Evolutionary conservation across 805 yeast genomes (phyloP).

Genomic region (Pichia eremophila): DNA sequence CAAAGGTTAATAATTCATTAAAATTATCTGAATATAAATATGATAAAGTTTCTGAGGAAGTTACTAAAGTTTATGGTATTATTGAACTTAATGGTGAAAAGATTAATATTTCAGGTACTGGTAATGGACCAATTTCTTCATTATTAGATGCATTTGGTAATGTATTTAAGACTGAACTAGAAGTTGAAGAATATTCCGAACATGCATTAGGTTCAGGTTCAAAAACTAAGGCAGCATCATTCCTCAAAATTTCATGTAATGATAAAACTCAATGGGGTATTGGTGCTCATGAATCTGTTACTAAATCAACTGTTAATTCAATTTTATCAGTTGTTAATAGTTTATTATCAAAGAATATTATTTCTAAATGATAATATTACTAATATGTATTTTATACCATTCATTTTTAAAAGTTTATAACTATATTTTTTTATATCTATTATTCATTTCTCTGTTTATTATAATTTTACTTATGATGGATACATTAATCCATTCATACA

Average conservation of each 20-base stretch:
- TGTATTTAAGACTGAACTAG: slow-evolving; percentile 42
- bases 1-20: slow-evolving; percentile 25
- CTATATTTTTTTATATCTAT: not conserved
- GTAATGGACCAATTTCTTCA: slow-evolving; percentile 76
- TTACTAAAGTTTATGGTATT: slow-evolving; percentile 35
- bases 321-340: slow-evolving; percentile 56
- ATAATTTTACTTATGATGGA: not conserved
- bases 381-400: not conserved
- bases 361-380: not conserved
- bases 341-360: slow-evolving; percentile 13
- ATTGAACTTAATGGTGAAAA: slow-evolving; percentile 28
- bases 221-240: slow-evolving; percentile 65
- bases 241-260: slow-evolving; percentile 32
- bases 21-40: slow-evolving; percentile 34
- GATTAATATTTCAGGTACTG: slow-evolving; percentile 41
- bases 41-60: slow-evolving; percentile 27
- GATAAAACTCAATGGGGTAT: slow-evolving; percentile 64
- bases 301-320: slow-evolving; percentile 72
- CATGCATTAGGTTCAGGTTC: slow-evolving; percentile 69
- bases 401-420: not conserved
- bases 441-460: not conserved
- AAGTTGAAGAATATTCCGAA: slow-evolving; percentile 60
- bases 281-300: slow-evolving; percentile 83
- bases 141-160: slow-evolving; percentile 55
- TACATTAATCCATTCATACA: slow-evolving; percentile 4